Evolutionary conservation across 805 yeast genomes (phyloP), one percentile per base, ranked within the genome.

Genomic region (Metschnikowia aberdeeniae): DNA sequence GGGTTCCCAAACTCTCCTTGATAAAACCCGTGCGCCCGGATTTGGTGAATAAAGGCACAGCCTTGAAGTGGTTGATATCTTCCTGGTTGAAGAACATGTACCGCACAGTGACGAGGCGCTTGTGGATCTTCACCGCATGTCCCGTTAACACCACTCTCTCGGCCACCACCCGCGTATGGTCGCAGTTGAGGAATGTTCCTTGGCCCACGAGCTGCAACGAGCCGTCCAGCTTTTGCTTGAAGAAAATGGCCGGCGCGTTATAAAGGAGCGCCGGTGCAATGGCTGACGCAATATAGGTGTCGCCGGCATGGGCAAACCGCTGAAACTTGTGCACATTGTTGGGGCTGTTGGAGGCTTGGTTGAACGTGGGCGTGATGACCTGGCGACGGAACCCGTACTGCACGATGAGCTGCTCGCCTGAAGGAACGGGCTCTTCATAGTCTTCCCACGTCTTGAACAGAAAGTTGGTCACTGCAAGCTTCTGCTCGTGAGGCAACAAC

Each of bases 31-130:
- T 76, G 65, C 97, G 82, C 41, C 99, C 99, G 57, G 83, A 77
- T 64, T 87, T 89, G 34, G 98, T 90, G 66, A 89, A 93, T 49
- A 93, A 70, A 35, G 98, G 98, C 54, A 93, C 85, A 4, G 90
- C 84, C 68, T 86, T 87, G 77, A 84, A 93, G 80, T 86, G 86
- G 53, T 78, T 79, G 54, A 95, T 86, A 62, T 93, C 99, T 39
- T 86, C 88, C 9, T 87, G 70, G 59, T 84, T 88, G 82, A 92
- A 92, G 75, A 93, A 93, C 99, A 93, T 93, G 77, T 89, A 93
- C 55, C 98, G 83, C 47, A 93, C 78, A 2, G 99, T 93, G 52
- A 93, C 88, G 34, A 90, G 86, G 49, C 77, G 80, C 70, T 88
- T 92, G 74, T 95, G 97, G 57, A 93, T 90, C 73, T 90, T 93